phyloP scores from a whole-genome alignment of 371 early-diverging fungal species.

The Syncephalastrum racemosum region DNA sequence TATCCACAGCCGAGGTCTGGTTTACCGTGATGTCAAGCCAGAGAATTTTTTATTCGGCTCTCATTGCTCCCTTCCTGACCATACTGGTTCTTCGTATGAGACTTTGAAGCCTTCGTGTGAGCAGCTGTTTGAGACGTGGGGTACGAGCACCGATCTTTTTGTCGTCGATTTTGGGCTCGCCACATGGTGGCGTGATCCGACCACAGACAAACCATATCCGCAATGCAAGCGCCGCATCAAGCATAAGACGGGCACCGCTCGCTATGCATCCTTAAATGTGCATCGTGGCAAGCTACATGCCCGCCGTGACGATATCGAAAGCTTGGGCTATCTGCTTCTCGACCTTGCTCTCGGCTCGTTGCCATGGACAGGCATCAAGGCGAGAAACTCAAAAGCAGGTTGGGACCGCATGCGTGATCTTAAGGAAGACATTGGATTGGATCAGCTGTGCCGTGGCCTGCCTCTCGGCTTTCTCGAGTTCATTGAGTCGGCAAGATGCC shows the following conservation, averaged over 20 bases:
- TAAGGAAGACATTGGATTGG: slow-evolving; percentile 52
- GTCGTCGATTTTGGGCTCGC: slow-evolving; percentile 64
- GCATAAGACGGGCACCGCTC: slow-evolving; percentile 64
- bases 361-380: slow-evolving; percentile 66
- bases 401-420: slow-evolving; percentile 64
- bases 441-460: slow-evolving; percentile 56
- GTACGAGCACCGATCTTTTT: slow-evolving; percentile 26
- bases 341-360: slow-evolving; percentile 57
- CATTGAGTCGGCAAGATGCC: slow-evolving; percentile 72
- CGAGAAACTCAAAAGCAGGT: slow-evolving; percentile 54
- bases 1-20: slow-evolving; percentile 57
- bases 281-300: slow-evolving; percentile 59
- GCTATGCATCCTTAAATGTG: slow-evolving; percentile 63
- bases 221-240: slow-evolving; percentile 39
- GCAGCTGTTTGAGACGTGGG: slow-evolving; percentile 29
- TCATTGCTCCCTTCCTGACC: slow-evolving; percentile 32
- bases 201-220: slow-evolving; percentile 43
- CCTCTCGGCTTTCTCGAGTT: slow-evolving; percentile 60
- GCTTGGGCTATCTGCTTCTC: slow-evolving; percentile 58
- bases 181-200: slow-evolving; percentile 46
- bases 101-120: slow-evolving; percentile 19
- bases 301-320: slow-evolving; percentile 64
- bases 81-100: slow-evolving; percentile 15
- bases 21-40: slow-evolving; percentile 80
- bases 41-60: slow-evolving; percentile 92